Percentiles rank a stretch among this genome's conserved stretches.
Evolutionary conservation across 2,329 filamentous ascomycete genomes (phyloP).

Genomic region (Colletotrichum sansevieriae): DNA sequence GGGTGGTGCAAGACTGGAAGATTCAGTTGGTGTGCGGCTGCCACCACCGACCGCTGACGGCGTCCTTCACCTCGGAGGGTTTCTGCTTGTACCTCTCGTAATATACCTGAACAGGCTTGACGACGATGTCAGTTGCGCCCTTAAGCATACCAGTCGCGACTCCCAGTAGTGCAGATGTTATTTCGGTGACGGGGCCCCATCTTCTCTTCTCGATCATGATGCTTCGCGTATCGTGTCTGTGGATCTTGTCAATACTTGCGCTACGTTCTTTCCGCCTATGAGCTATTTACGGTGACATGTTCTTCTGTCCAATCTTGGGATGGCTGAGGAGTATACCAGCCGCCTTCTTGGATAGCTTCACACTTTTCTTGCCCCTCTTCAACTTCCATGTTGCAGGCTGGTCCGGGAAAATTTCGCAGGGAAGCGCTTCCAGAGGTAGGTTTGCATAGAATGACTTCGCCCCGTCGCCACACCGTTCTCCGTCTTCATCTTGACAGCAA

Average conservation of each 20-base stretch:
- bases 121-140: constrained; percentile 40
- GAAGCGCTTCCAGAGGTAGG: constrained; percentile 51
- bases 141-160: constrained; percentile 36
- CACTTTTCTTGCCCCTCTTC: constrained; percentile 52
- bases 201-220: constrained; percentile 50
- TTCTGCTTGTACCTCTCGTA: constrained; percentile 18
- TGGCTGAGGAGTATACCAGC: constrained; percentile 65
- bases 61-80: constrained; percentile 6
- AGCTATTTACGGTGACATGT: constrained; percentile 19
- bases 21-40: not conserved
- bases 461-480: constrained; percentile 54
- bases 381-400: constrained; percentile 65
- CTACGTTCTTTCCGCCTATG: fast-evolving
- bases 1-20: constrained; percentile 6
- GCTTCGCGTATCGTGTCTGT: constrained; percentile 57
- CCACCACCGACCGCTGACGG: constrained; percentile 1
- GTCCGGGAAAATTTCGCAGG: constrained; percentile 56
- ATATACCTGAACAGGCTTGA: constrained; percentile 42
- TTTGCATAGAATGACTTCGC: constrained; percentile 56
- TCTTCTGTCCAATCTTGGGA: constrained; percentile 55
- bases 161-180: constrained; percentile 41
- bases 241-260: not conserved
- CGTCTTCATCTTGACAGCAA: constrained; percentile 51
- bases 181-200: constrained; percentile 51
- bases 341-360: constrained; percentile 65